Evolutionary conservation across 2,329 filamentous ascomycete genomes (phyloP).

Genomic region (Metarhizium robertsii): DNA sequence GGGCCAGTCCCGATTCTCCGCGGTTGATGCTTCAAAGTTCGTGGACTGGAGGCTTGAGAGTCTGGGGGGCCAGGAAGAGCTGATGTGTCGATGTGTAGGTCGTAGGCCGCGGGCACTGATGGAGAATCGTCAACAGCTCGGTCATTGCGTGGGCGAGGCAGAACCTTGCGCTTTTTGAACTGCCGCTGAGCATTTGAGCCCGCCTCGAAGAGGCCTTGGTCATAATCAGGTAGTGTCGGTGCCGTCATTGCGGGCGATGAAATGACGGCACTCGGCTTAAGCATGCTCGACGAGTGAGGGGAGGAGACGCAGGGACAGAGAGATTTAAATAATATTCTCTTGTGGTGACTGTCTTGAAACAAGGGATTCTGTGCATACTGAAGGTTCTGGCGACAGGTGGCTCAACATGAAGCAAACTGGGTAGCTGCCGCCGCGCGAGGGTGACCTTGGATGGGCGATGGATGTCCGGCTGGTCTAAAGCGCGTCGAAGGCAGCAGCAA

Average conservation of each 20-base stretch:
- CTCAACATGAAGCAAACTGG: conserved; percentile 1
- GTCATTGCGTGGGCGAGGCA: conserved; percentile 27
- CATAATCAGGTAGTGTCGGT: conserved; percentile 17
- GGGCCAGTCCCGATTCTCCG: conserved; percentile 34
- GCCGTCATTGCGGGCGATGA: conserved; percentile 24
- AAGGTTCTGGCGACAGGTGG: conserved; percentile 5
- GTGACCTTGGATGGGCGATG: neutral
- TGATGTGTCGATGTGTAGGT: conserved; percentile 18
- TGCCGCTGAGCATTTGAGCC: conserved; percentile 23
- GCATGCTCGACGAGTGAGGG: conserved; percentile 13
- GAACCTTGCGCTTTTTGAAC: conserved; percentile 37
- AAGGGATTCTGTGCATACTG: conserved; percentile 13
- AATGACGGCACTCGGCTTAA: conserved; percentile 13
- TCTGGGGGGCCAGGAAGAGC: neutral
- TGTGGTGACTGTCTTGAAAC: conserved; percentile 11
- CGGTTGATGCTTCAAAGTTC: conserved; percentile 31
- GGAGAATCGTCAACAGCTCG: conserved; percentile 15
- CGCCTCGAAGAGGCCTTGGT: conserved; percentile 16
- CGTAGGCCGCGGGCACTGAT: conserved; percentile 13
- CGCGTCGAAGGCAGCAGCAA: neutral
- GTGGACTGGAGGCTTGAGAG: conserved; percentile 22
- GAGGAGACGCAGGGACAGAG: conserved; percentile 2
- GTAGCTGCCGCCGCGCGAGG: neutral
- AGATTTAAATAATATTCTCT: conserved; percentile 4
- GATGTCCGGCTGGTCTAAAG: neutral